Evolutionary conservation across 257 asterid genomes (phyloP), one percentile per base, ranked within the genome.

Genomic region (Perilla frutescens): DNA sequence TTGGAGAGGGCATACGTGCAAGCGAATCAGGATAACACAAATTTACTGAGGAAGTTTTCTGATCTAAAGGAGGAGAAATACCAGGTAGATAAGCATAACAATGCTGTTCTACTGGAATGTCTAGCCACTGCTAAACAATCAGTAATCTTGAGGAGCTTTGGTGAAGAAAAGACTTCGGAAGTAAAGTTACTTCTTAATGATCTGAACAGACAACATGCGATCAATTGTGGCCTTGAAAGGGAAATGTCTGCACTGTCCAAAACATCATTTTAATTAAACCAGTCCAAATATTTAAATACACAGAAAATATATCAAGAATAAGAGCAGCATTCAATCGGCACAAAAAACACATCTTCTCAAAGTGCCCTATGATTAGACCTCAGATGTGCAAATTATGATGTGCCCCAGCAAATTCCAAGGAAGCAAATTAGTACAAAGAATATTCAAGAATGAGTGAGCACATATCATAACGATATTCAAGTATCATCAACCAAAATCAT

Each of bases 61-160:
- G 90, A 80, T 66, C 76, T 94, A 5, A 77, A 72, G 83, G 80
- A 78, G 82, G 92, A 87, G 84, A 90, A 91, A 72, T 41, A 41
- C 70, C 56, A 50, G 76, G 76, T 81, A 32, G 85, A 83, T 76
- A 88, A 77, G 79, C 83, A 81, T 62, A 76, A 67, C 56, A 91
- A 91, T 76, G 72, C 80, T 51, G 77, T 78, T 72, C 81, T 94
- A 53, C 73, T 84, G 58, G 96, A 94, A 71, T 69, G 78, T 40
- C 47, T 90, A 53, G 81, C 83, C 56, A 76, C 78, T 50, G 63
- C 78, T 13, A 90, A 68, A 68, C 78, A 84, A 53, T 81, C 88
- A 0, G 76, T 51, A 11, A 62, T 86, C 71, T 86, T 86, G 50
- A 80, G 78, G 80, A 81, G 81, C 67, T 77, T 77, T 58, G 82